Conservation (phyloP, 306 rosid genomes). For the Mimosa pudica region DNA sequence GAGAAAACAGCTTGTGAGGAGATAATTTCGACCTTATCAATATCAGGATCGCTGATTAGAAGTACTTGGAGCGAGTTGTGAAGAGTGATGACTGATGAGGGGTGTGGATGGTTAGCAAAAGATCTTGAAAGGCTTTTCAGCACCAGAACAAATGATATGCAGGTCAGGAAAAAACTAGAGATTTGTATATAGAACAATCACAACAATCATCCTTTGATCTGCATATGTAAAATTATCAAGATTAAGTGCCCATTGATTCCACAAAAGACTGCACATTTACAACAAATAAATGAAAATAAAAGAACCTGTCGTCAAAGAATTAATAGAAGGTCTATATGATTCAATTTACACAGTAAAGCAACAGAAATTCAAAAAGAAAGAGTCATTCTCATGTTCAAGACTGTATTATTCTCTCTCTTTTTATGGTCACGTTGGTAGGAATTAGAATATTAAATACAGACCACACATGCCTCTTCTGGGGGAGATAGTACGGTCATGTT, state of each 20-base stretch:
- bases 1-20: too few species aligned
- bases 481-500: background rate
- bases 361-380: too few species aligned
- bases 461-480: background rate
- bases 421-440: conserved; percentile 22
- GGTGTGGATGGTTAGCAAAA: background rate
- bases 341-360: too few species aligned
- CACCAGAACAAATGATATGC: background rate
- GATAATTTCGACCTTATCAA: too few species aligned
- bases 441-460: conserved; percentile 24
- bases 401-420: background rate
- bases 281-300: background rate
- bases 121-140: background rate
- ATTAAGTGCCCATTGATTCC: background rate
- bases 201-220: background rate
- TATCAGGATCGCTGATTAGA: too few species aligned
- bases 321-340: too few species aligned
- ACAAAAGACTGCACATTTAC: background rate
- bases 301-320: background rate
- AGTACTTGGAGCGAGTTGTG: too few species aligned
- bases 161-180: background rate
- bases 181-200: background rate
- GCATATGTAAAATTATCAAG: background rate
- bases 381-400: too few species aligned
- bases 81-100: background rate